These are phyloP conservation scores for Boletellus ananas DNA, from an alignment of 768 basidiomycete species.

Conservation along the genomic window DNA sequence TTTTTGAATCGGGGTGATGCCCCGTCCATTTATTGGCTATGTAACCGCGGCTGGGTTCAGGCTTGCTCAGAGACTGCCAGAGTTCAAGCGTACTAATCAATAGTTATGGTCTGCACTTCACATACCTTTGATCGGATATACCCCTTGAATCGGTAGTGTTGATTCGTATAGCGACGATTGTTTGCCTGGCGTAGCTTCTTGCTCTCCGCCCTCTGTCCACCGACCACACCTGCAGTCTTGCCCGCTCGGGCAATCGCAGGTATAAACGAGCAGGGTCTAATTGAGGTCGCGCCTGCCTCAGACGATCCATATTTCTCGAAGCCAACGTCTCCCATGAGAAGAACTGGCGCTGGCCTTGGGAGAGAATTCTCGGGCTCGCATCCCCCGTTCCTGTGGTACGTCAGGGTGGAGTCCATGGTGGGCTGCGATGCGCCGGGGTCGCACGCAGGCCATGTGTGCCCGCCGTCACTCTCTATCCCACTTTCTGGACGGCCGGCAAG, in stretches of 20 bases:
- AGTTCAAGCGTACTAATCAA: too few relatives aligned
- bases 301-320: too few relatives aligned
- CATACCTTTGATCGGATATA: neutral
- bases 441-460: conserved; percentile 13
- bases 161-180: too few relatives aligned
- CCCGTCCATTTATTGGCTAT: neutral
- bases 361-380: too few relatives aligned
- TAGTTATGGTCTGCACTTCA: too few relatives aligned
- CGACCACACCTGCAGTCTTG: neutral
- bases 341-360: too few relatives aligned
- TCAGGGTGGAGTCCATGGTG: neutral
- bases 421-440: neutral
- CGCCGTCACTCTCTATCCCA: neutral
- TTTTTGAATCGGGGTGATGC: conserved; percentile 30
- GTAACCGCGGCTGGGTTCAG: neutral
- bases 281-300: too few relatives aligned
- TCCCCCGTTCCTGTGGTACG: neutral
- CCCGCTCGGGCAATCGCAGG: too few relatives aligned
- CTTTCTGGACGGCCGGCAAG: neutral
- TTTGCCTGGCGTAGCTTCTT: neutral
- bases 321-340: too few relatives aligned
- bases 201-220: neutral
- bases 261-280: too few relatives aligned
- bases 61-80: too few relatives aligned
- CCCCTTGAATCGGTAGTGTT: neutral